Evolutionary conservation across 2,329 filamentous ascomycete species (phyloP), one percentile per base, ranked within the genome.

Genomic region (Clonostachys sp.): DNA sequence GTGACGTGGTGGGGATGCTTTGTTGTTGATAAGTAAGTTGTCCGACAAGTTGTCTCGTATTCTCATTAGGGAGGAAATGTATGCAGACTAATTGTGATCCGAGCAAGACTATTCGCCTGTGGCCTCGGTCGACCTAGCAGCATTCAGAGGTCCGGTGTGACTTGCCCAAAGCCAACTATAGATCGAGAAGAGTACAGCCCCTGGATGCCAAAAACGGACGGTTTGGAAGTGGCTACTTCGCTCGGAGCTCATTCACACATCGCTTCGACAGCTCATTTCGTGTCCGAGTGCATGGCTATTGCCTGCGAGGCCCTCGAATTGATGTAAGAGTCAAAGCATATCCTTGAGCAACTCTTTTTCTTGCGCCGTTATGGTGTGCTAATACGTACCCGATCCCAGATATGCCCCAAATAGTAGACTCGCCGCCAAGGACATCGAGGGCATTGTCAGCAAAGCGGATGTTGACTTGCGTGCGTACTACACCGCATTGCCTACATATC

Each of bases 1-100:
- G 55, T 55, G 2, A 51, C 51, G 3, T 57, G 55, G 55, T 57
- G 53, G 52, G 56, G 55, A n/a, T 58, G 56, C 14, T 57, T 53
- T 16, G 48, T 53, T 0, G 45, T 57, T 12, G 57, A 58, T 8
- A 58, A 56, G 55, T 56, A 46, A 46, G 50, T 34, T 10, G 2
- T 6, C 1, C 9, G 4, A 17, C 2, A 38, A 18, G 16, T 12
- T 30, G 12, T 24, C 14, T 42, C 12, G 17, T 13, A 24, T 40
- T 20, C 35, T 36, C 24, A 5, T 24, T 7, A 7, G 24, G 34
- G 36, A n/a, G n/a, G n/a, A 14, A 20, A 18, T n/a, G 17, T 41
- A 40, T 30, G 9, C 4, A 17, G 14, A 17, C 2, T 6, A 59
- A 53, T 13, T 46, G 56, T 2, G 24, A 24, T 24, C 24, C 6